These are phyloP conservation scores for maize (Zea mays) DNA, from an alignment of 176 grass and related monocot species.

Conservation along the genomic window Zm-B73-REFERENCE-NAM-5.0 NC_050105.1:10473501-10474000, in stretches of 20 bases:
- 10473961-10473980: conserved; percentile 19
- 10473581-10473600: neutral
- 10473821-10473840: neutral
- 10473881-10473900: neutral
- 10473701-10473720: conserved; percentile 51
- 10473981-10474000: neutral
- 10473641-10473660: neutral
- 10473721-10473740: conserved; percentile 88
- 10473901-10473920: neutral
- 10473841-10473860: neutral
- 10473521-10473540: conserved; percentile 2
- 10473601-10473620: neutral
- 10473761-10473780: conserved; percentile 69
- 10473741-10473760: conserved; percentile 91
- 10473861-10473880: conserved; percentile 6
- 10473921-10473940: neutral
- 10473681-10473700: conserved; percentile 19
- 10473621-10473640: neutral
- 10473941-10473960: neutral
- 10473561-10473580: neutral
- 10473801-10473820: conserved; percentile 49
- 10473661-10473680: neutral
- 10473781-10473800: conserved; percentile 85
- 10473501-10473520: neutral
- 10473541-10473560: conserved; percentile 16